Conservation (phyloP, 1,139 yeast genomes). For the Suhomyces bokatorum region DNA sequence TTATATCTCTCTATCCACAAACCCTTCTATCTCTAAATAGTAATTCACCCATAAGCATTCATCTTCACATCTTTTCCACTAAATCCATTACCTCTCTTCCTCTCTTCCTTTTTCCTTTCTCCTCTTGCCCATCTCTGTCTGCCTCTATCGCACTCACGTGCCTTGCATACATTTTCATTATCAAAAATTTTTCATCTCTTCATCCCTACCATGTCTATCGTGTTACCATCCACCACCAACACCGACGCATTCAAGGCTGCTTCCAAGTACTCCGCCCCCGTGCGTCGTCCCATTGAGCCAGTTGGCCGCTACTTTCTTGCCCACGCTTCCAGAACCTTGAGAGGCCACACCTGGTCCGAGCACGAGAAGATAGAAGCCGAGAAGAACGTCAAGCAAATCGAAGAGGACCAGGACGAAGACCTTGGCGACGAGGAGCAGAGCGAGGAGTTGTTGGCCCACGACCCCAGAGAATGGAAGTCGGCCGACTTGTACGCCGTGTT, state of each 20-base stretch:
- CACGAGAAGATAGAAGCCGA: conserved; percentile 93
- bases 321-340: conserved; percentile 92
- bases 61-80: no score
- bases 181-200: conserved; percentile 8
- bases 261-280: conserved; percentile 60
- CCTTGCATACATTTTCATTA: not conserved
- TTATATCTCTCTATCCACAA: no score
- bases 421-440: conserved; percentile 76
- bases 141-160: not conserved
- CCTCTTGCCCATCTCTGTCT: not conserved
- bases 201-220: conserved; percentile 33
- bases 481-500: conserved; percentile 96
- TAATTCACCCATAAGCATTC: no score
- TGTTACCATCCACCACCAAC: conserved; percentile 43
- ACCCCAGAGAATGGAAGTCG: conserved; percentile 97
- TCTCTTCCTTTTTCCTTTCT: not conserved
- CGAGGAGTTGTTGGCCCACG: conserved; percentile 77
- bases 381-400: conserved; percentile 75
- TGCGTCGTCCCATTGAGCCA: conserved; percentile 90
- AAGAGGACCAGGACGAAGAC: conserved; percentile 69
- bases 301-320: conserved; percentile 96
- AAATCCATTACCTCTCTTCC: not conserved
- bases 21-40: no score
- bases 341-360: conserved; percentile 99
- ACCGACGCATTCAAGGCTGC: conserved; percentile 54